Base-by-base conservation (phyloP, 2,329 filamentous ascomycete genomes). In the Sphaerostilbella broomeana region DNA sequence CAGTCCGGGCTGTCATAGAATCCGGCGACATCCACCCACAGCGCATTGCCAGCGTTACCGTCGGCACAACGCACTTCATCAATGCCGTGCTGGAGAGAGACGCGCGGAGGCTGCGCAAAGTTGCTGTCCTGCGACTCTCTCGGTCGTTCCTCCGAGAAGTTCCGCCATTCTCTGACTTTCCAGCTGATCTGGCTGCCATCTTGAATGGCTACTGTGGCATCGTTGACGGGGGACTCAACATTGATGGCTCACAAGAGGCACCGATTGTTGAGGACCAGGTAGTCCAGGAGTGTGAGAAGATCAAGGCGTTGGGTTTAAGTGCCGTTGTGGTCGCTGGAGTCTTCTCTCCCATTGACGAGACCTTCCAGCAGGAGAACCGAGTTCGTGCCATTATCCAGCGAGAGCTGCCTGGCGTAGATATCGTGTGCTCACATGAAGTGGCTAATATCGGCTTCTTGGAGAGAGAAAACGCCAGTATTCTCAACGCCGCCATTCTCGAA, bases 291-390 rank as follows among this genome's bases (percentile, higher is more conserved):
- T 30, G 27, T 13, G 63, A 19, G 61, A 42, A 49, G n/a, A 57
- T 61, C 38, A 47, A 44, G 19, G 35, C 38, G n/a, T 47, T 48
- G 11, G 47, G 54, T 3, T 28, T 60, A 57, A 51, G 38, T 15
- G 64, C 64, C 26, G 60, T 81, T 2, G 75, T 77, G 0, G 59
- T 81, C 4, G 68, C 71, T 4, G 75, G 75, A 2, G 67, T 78
- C 7, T 79, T 75, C 55, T 73, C 70, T 7, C 74, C 75, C 0
- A 72, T 78, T 17, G 75, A 81, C 50, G 66, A 69, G 8, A 47
- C 64, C n/a, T 30, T 30, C 16, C 2, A 30, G 28, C 75, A 79
- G 51, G 75, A 78, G 54, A 60, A 70, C 26, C 55, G 61, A 4
- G 72, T 70, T 4, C 61, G 64, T 3, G 57, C 61, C 3, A 70